These are phyloP conservation scores for Ploettnerulaceae sp. DNA, from an alignment of 2,329 filamentous ascomycete genomes.

Conservation along the genomic window DNA sequence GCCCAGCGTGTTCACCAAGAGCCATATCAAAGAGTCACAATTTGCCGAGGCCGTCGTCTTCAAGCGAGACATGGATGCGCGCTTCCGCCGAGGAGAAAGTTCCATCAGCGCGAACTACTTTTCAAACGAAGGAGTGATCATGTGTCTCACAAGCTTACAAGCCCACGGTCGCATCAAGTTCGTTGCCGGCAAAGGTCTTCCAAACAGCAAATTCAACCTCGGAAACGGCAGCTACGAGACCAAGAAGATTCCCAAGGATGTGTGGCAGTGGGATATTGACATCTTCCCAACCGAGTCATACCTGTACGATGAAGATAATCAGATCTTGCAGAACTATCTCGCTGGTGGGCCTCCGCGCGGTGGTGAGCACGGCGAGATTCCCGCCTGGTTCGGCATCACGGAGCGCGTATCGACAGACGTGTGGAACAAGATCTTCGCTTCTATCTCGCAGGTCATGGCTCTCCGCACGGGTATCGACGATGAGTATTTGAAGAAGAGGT, in stretches of 20 bases:
- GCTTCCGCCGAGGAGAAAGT: constrained; percentile 34
- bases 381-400: constrained; percentile 70
- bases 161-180: constrained; percentile 53
- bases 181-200: constrained; percentile 49
- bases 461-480: constrained; percentile 55
- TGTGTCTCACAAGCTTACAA: constrained; percentile 63
- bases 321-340: constrained; percentile 37
- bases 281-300: constrained; percentile 56
- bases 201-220: constrained; percentile 64
- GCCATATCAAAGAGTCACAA: constrained; percentile 49
- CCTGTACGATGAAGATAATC: constrained; percentile 48
- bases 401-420: constrained; percentile 51
- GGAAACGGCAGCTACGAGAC: constrained; percentile 67
- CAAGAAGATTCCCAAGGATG: constrained; percentile 59
- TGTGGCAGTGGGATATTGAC: constrained; percentile 59
- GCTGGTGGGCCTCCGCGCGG: constrained; percentile 38
- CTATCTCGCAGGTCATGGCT: constrained; percentile 58
- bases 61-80: constrained; percentile 55
- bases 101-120: constrained; percentile 46
- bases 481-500: constrained; percentile 47
- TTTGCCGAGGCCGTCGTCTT: constrained; percentile 54
- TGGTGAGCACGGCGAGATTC: constrained; percentile 44
- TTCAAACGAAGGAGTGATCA: constrained; percentile 59
- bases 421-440: constrained; percentile 61
- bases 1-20: constrained; percentile 50